Evolutionary conservation across 805 yeast species (phyloP), one percentile per base, ranked within the genome.

Genomic region (Metschnikowia noctiluminum): DNA sequence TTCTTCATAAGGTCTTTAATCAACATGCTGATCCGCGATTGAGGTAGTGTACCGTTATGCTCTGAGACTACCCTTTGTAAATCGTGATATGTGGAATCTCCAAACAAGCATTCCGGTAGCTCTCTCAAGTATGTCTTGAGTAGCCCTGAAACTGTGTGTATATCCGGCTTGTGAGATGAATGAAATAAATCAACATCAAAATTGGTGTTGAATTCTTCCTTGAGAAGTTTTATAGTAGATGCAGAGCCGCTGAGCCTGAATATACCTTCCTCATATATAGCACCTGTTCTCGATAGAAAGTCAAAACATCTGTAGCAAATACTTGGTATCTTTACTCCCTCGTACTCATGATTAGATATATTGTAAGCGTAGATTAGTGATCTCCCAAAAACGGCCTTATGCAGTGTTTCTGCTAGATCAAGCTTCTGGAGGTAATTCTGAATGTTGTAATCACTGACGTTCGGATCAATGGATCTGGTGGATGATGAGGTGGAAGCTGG

Each of bases 231-330:
- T 36, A 88, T 89, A 45, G 85, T 76, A 1, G 89, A 78, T 48
- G 90, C 86, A 35, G 96, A 88, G 4, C 98, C 98, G 66, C 91
- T 88, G 49, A 90, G 71, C 52, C 99, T 76, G 71, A 94, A 94
- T 2, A 92, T 80, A 10, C 99, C 99, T 60, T 90, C 96, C 64
- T 89, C 94, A 52, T 79, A 79, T n/a, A 84, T 72, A 0, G 96
- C 96, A 21, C 84, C 81, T 27, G 83, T 78, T 35, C 73, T 76
- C 43, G 77, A 75, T 43, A 92, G 71, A 55, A 77, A 87, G 48
- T 81, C 85, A 32, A 91, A 60, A 60, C 96, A 89, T 51, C 96
- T 70, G 58, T 71, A 86, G 14, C 89, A 80, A 7, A 92, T 82
- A 37, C 90, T 81, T 1, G 99, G 97, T 15, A 86, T 74, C 7